Base-by-base conservation (phyloP, 2,329 filamentous ascomycete genomes). In the Botrytis byssoidea region DNA sequence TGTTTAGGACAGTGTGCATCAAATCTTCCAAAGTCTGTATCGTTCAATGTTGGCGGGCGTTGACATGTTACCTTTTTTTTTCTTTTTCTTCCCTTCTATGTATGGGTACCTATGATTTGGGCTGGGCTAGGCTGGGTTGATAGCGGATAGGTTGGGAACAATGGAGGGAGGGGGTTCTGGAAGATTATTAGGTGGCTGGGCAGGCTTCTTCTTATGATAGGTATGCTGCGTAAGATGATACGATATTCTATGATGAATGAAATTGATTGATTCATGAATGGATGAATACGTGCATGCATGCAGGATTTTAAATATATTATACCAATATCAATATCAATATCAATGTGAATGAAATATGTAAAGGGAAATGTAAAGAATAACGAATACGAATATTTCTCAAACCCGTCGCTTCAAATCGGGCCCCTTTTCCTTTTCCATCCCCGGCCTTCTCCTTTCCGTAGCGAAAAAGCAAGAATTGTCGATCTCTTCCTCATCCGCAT, bases 41-140 rank as follows among this genome's bases (percentile, higher is more conserved):
- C 18, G 3, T 57, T 69, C 48, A 69, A 69, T 59, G 16, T 69
- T 57, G 48, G 48, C 35, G 55, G 66, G 66, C 66, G 66, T 57
- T 69, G 66, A 57, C 40, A 14, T 14, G 40, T 32, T 22, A 25
- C 4, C 22, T n/a, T 22, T 68, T 29, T 55, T 29, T 22, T 5
- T 40, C 3, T 8, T 4, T 48, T 10, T 4, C 44, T n/a, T n/a
- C n/a, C n/a, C n/a, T 25, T 37, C 20, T 8, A 16, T 61, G 59
- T n/a, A 40, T 61, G 59, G 59, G 25, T 61, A n/a, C 48, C 48
- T 55, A 40, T n/a, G 35, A 57, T 57, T 57, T 57, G 6, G 51
- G 51, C 51, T 9, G 51, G 25, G 25, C 48, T n/a, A n/a, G 51
- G 35, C 25, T 40, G 35, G 59, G 2, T 4, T n/a, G 59, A 61